phyloP scores from a whole-genome alignment of 2,329 filamentous ascomycete genomes.

The Bipolaris oryzae region DNA sequence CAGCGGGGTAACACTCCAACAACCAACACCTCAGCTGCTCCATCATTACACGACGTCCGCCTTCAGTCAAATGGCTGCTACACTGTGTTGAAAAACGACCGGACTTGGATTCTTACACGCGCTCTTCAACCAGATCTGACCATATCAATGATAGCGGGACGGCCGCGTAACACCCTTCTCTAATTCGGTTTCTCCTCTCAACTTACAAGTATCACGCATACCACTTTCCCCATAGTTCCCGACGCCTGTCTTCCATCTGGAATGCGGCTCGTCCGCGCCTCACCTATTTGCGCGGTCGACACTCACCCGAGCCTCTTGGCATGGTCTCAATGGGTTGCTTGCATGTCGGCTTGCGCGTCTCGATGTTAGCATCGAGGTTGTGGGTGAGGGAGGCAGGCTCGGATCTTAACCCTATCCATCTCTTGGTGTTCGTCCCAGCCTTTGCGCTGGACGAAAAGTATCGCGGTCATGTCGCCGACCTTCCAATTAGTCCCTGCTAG shows the following conservation, averaged over 20 bases:
- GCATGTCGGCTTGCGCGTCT: slow-evolving; percentile 45
- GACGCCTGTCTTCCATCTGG: slow-evolving; percentile 68
- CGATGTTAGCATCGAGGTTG: slow-evolving; percentile 39
- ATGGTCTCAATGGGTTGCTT: slow-evolving; percentile 60
- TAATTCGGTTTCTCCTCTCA: slow-evolving; percentile 40
- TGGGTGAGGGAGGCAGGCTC: slow-evolving; percentile 67
- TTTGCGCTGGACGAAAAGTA: slow-evolving; percentile 52
- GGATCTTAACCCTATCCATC: slow-evolving; percentile 97
- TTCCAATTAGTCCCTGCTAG: slow-evolving; percentile 62
- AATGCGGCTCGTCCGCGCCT: slow-evolving; percentile 60
- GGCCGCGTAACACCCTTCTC: slow-evolving; percentile 29
- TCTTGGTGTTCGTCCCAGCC: slow-evolving; percentile 65
- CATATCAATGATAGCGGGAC: slow-evolving; percentile 36
- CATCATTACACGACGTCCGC: slow-evolving; percentile 21
- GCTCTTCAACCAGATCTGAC: slow-evolving; percentile 29
- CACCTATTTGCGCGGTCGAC: slow-evolving; percentile 49
- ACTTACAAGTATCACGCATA: slow-evolving; percentile 60
- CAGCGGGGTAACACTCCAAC: slow-evolving; percentile 3
- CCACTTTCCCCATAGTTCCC: slow-evolving; percentile 82
- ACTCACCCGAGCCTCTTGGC: slow-evolving; percentile 66
- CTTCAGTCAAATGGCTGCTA: slow-evolving; percentile 3
- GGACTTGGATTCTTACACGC: slow-evolving; percentile 21
- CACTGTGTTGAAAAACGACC: slow-evolving; percentile 10
- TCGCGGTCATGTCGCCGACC: slow-evolving; percentile 67
- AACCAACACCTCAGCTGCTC: slow-evolving; percentile 23